Evolutionary conservation across 23 red algal genomes (phyloP).

Genomic region (Gracilaria gracilis): DNA sequence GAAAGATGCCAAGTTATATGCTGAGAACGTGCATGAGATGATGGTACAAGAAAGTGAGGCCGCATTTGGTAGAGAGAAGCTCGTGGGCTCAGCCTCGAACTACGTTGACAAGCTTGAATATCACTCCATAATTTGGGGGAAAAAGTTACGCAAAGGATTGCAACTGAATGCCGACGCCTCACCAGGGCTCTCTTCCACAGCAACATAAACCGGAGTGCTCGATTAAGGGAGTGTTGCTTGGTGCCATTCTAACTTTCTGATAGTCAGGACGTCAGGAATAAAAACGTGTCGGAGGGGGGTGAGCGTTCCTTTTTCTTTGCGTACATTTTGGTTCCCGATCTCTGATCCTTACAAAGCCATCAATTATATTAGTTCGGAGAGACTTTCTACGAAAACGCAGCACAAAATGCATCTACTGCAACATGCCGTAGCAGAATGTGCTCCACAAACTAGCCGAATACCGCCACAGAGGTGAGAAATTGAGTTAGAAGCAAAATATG

Average conservation of each 20-base stretch:
- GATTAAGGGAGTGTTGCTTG: background rate
- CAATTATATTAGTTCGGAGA: background rate
- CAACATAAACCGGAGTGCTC: background rate
- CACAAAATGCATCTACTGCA: background rate
- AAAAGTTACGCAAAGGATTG: constrained; percentile 52
- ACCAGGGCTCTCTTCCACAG: background rate
- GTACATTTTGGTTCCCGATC: background rate
- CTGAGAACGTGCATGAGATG: constrained; percentile 77
- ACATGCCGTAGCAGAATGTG: background rate
- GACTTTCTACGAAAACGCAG: background rate
- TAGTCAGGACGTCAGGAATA: background rate
- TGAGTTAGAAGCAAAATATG: constrained; percentile 36
- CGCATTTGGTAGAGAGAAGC: constrained; percentile 11
- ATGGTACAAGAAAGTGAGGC: constrained; percentile 63
- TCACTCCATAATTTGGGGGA: constrained; percentile 49
- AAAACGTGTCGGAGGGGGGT: background rate
- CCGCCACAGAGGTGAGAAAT: constrained; percentile 1
- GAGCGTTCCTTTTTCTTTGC: background rate
- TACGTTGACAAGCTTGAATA: constrained; percentile 72
- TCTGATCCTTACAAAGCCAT: background rate
- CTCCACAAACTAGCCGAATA: background rate
- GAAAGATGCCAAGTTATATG: constrained; percentile 81
- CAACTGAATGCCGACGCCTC: constrained; percentile 26
- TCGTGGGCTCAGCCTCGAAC: constrained; percentile 44
- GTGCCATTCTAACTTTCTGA: background rate